These are phyloP conservation scores for Parastagonospora avenae DNA, from an alignment of 2,329 filamentous ascomycete species.

Conservation along the genomic window DNA sequence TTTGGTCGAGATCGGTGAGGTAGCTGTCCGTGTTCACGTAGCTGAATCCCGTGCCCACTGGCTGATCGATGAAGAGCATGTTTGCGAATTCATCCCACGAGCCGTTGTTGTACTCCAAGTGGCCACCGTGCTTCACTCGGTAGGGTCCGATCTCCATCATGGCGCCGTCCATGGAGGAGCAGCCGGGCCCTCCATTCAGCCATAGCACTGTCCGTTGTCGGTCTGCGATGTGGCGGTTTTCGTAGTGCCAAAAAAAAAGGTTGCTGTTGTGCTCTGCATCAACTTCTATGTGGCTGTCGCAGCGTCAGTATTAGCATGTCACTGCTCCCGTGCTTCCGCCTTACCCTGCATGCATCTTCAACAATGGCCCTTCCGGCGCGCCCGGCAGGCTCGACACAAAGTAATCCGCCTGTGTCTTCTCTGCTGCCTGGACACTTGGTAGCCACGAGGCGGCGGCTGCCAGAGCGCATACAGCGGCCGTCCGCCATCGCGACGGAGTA, in stretches of 20 bases:
- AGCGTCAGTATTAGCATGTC: constrained; percentile 5
- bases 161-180: constrained; percentile 95
- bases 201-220: constrained; percentile 90
- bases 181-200: constrained; percentile 96
- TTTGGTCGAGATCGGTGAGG: constrained; percentile 80
- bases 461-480: constrained; percentile 37
- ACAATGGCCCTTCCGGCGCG: constrained; percentile 70
- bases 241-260: constrained; percentile 97
- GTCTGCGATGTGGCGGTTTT: constrained; percentile 94
- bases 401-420: constrained; percentile 78
- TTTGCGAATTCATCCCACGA: constrained; percentile 99
- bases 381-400: constrained; percentile 87
- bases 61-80: constrained; percentile 94
- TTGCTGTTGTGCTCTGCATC: constrained; percentile 85
- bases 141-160: constrained; percentile 98
- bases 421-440: constrained; percentile 39
- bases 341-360: constrained; percentile 99
- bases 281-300: constrained; percentile 83
- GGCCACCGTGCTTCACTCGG: constrained; percentile 73
- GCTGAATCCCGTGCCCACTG: constrained; percentile 94
- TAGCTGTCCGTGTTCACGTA: constrained; percentile 91
- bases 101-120: constrained; percentile 83
- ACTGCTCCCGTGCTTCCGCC: constrained; percentile 31
- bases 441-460: constrained; percentile 40
- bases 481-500: constrained; percentile 38